Evolutionary conservation across 1,284 basidiomycete genomes (phyloP).

Genomic region (Hortiboletus rubellus): DNA sequence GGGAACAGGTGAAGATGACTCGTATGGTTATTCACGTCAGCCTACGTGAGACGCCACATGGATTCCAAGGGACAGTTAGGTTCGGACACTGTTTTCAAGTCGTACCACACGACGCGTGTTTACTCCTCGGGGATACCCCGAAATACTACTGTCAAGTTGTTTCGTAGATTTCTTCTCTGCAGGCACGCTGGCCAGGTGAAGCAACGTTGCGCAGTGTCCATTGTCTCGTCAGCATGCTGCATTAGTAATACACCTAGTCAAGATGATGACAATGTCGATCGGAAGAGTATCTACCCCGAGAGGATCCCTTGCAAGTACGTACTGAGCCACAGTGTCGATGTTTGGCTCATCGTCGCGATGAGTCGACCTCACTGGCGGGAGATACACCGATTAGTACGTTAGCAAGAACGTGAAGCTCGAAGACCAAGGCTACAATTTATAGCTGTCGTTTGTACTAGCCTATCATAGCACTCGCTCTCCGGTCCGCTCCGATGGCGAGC

Average conservation of each 20-base stretch:
- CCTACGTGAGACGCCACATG: not conserved
- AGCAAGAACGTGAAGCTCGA: too few species aligned
- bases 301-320: too few species aligned
- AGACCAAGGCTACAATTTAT: too few species aligned
- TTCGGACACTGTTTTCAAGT: not conserved
- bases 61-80: not conserved
- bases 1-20: slow-evolving; percentile 3
- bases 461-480: not conserved
- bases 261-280: not conserved
- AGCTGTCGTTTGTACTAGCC: not conserved
- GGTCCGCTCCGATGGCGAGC: slow-evolving; percentile 11
- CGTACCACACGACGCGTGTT: not conserved
- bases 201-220: not conserved
- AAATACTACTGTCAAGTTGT: not conserved
- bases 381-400: too few species aligned
- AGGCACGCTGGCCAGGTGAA: not conserved
- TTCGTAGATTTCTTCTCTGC: not conserved
- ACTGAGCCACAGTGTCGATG: too few species aligned
- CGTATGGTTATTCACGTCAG: not conserved
- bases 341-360: too few species aligned
- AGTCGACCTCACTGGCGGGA: too few species aligned
- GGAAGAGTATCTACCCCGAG: not conserved
- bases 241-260: not conserved
- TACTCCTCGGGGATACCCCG: not conserved
- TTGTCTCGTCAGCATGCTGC: not conserved